Base-by-base conservation (phyloP, 306 rosid genomes). In the Herpetospermum pedunculosum region DNA sequence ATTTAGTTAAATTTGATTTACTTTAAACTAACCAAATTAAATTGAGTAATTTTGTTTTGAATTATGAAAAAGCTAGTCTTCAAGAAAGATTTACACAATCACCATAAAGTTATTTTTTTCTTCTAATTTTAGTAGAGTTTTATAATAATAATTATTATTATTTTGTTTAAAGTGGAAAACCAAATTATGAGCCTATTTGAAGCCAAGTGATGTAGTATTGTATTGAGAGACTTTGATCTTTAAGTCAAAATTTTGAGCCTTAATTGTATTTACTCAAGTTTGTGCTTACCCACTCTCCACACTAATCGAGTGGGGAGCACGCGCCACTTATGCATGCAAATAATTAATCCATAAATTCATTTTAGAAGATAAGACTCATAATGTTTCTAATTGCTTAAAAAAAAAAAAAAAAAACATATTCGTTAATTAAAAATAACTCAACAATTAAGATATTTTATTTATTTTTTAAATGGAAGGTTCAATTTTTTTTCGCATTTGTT, bases 171-270 rank as follows among this genome's bases (percentile, higher is more conserved):
- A 65, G 72, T 65, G 72, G 30, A 23, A 65, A 50, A 65, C 50
- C 70, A 65, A 65, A 65, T 65, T 37, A 65, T 65, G 72, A 65
- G 72, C 2, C 6, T 23, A 40, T 65, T 65, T 65, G 72, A 65
- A 65, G 48, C 4, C 8, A 35, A 38, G 49, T 65, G 72, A 65
- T 65, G 19, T 38, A 11, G 50, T 14, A 65, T 65, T 4, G 38
- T 14, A 58, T 58, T 10, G 50, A 38, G 32, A 40, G 25, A n/a
- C 12, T 50, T 50, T n/a, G 26, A 50, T 14, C 25, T 9, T 12
- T 23, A 11, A 55, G 37, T 55, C 63, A 13, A 55, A 50, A 26
- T 55, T 55, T 55, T 55, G 63, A 52, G 58, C 58, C 10, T 52
- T 52, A 19, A 55, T 55, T 55, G 28, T 8, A 19, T n/a, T 4